Evolutionary conservation across 2,329 filamentous ascomycete genomes (phyloP).

Genomic region (Botrytis byssoidea): DNA sequence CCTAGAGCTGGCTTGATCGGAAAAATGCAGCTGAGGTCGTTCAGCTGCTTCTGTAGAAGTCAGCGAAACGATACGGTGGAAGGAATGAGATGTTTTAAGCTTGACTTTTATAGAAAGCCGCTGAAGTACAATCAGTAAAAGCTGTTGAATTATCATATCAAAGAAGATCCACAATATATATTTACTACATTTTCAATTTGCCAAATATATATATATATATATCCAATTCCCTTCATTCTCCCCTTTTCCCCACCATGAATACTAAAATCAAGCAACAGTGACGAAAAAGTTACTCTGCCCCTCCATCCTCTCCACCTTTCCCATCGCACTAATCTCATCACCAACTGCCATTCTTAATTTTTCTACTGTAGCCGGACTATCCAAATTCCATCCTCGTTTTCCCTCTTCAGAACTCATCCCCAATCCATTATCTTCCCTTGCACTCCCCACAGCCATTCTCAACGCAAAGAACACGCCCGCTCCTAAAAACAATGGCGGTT

Average conservation of each 20-base stretch:
- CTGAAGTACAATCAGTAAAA: not conserved
- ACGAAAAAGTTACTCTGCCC: constrained; percentile 39
- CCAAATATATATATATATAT: no score
- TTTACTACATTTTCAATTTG: not conserved
- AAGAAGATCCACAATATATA: not conserved
- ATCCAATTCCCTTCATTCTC: no score
- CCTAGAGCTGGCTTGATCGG: not conserved
- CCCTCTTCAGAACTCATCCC: constrained; percentile 47
- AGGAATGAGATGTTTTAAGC: not conserved
- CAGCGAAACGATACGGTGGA: no score
- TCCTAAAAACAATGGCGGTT: constrained; percentile 61
- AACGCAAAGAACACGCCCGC: constrained; percentile 54
- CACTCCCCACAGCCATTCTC: constrained; percentile 51
- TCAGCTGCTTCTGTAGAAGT: no score
- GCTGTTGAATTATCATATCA: not conserved
- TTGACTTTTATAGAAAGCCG: no score
- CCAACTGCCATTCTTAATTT: constrained; percentile 45
- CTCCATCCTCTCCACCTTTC: constrained; percentile 33
- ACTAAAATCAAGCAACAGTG: constrained; percentile 22
- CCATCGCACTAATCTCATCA: constrained; percentile 38
- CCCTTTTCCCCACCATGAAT: not conserved
- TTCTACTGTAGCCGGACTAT: constrained; percentile 52
- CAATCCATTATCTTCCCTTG: constrained; percentile 48
- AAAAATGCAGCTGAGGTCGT: not conserved
- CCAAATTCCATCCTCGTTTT: constrained; percentile 46